Conservation (phyloP, 2,329 filamentous ascomycete genomes). For the Sporothrix brunneoviolacea region DNA sequence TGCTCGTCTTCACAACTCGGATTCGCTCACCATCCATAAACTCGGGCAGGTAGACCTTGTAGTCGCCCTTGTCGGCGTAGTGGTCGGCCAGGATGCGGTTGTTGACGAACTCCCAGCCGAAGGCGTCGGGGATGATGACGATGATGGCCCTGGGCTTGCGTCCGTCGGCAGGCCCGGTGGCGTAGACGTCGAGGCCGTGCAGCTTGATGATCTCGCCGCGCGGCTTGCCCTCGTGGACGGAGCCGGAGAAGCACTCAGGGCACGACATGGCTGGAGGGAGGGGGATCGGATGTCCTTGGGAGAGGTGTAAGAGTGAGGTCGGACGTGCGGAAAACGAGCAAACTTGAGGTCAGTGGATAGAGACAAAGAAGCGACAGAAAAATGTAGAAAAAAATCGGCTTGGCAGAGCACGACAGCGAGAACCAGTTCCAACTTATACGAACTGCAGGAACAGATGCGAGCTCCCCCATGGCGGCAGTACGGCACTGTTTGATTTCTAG, state of each 20-base stretch:
- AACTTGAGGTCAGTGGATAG: too few relatives aligned
- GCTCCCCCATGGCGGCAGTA: too few relatives aligned
- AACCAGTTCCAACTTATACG: too few relatives aligned
- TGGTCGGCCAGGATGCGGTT: slow-evolving; percentile 45
- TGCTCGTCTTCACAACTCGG: too few relatives aligned
- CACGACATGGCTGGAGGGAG: slow-evolving; percentile 27
- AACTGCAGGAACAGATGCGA: too few relatives aligned
- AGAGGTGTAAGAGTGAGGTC: neutral
- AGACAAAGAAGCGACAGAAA: too few relatives aligned
- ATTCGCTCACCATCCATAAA: too few relatives aligned
- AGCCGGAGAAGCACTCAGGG: slow-evolving; percentile 40
- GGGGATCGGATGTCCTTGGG: neutral
- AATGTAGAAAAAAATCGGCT: too few relatives aligned
- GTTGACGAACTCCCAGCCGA: slow-evolving; percentile 50
- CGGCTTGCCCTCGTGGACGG: slow-evolving; percentile 37
- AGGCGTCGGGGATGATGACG: slow-evolving; percentile 48
- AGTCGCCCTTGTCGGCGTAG: slow-evolving; percentile 45
- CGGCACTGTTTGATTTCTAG: too few relatives aligned
- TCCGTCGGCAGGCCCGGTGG: slow-evolving; percentile 32
- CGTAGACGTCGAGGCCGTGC: slow-evolving; percentile 43
- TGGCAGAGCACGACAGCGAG: too few relatives aligned
- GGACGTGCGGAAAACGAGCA: neutral
- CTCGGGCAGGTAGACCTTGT: slow-evolving; percentile 48
- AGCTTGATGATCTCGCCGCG: slow-evolving; percentile 38
- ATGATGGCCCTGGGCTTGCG: slow-evolving; percentile 38